Evolutionary conservation across 2,329 filamentous ascomycete genomes (phyloP), one percentile per base, ranked within the genome.

Genomic region (Fusarium tupiense): DNA sequence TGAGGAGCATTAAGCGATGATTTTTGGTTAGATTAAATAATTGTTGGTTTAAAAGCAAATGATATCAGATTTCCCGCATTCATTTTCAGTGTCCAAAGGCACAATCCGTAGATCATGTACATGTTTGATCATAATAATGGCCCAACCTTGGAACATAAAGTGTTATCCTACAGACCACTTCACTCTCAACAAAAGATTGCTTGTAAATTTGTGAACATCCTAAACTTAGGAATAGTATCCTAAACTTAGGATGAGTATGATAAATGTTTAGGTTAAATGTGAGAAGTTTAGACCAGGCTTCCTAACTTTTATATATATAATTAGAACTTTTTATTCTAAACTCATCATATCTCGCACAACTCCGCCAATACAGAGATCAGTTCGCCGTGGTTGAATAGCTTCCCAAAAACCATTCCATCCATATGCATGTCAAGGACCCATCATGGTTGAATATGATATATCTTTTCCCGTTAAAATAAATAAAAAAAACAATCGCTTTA

Each of bases 371-470:
- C 50, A 72, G 61, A 65, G 62, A 69, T 73, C 61, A 73, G 38
- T 70, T 73, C 69, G 64, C 72, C 72, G 56, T 70, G 38, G 72
- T 75, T 75, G 72, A 75, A 75, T 72, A 67, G 65, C 64, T 64
- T 69, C 22, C 56, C 29, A 63, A 63, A 60, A 72, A 65, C 65
- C 72, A 68, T 75, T 67, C 64, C 68, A 69, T 49, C 72, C 64
- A 63, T 49, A 59, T 70, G 73, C 67, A 64, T 61, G 38, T 54
- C 43, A 37, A 29, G 47, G 62, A 56, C 31, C 61, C 58, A 75
- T 75, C 72, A 75, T 75, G 72, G 72, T 75, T 75, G 72, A 75
- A 75, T 74, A 75, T 75, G 72, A 75, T 73, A 70, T 73, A 52
- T 66, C 35, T 57, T 64, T 29, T 49, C 58, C 61, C 67, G 57